Evolutionary conservation across 2,329 filamentous ascomycete species (phyloP).

Genomic region (Calonectria naviculata): DNA sequence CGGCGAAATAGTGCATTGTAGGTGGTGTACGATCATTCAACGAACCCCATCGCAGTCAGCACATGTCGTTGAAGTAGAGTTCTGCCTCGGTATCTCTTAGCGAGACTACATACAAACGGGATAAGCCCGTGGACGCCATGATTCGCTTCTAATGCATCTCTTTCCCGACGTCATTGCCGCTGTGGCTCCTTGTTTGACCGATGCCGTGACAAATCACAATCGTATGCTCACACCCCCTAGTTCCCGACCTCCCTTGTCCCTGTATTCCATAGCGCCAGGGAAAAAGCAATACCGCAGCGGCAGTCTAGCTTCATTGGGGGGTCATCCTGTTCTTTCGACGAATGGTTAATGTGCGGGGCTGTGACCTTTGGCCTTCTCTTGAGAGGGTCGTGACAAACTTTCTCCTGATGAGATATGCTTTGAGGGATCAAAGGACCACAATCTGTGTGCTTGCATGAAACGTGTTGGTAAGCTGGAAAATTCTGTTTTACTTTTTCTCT

Average conservation of each 20-base stretch:
- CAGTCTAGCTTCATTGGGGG: neutral
- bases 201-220: neutral
- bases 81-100: neutral
- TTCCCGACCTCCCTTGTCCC: neutral
- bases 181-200: neutral
- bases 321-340: neutral
- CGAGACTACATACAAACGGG: neutral
- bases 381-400: neutral
- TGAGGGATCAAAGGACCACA: neutral
- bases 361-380: neutral
- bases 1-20: no score
- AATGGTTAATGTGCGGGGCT: neutral
- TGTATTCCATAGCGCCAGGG: neutral
- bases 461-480: no score
- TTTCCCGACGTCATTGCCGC: neutral
- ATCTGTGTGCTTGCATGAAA: neutral
- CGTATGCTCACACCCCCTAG: neutral
- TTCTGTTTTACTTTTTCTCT: neutral
- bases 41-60: neutral
- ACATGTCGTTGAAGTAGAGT: neutral
- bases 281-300: neutral
- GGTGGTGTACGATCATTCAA: neutral
- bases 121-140: neutral
- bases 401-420: neutral
- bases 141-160: neutral